Evolutionary conservation across 2,329 filamentous ascomycete species (phyloP).

Genomic region (Monosporascus sp.): DNA sequence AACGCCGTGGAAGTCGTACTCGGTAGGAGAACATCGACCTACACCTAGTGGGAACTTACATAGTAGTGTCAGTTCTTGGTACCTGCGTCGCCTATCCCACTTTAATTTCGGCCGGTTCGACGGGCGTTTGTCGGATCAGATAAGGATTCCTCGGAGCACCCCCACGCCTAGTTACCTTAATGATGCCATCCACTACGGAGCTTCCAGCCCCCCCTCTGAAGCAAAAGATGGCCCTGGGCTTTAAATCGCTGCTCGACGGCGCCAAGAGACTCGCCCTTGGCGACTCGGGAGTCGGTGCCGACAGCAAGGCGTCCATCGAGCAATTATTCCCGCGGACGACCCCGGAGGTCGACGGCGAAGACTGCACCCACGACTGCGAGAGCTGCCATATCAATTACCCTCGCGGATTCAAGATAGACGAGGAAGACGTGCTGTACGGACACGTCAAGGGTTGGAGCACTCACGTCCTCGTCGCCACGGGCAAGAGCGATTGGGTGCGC

Average conservation of each 20-base stretch:
- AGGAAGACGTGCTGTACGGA: conserved; percentile 76
- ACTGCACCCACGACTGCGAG: conserved; percentile 82
- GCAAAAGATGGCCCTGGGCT: conserved; percentile 34
- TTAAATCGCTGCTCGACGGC: conserved; percentile 36
- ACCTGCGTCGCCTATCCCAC: no score
- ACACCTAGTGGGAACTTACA: no score
- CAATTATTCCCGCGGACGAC: conserved; percentile 70
- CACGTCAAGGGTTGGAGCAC: conserved; percentile 82
- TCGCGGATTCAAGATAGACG: conserved; percentile 65
- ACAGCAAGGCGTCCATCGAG: conserved; percentile 24
- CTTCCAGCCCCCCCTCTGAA: conserved; percentile 11
- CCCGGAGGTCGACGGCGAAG: conserved; percentile 77
- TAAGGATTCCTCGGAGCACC: no score
- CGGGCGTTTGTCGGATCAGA: no score
- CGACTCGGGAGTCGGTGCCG: conserved; percentile 12
- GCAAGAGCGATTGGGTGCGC: conserved; percentile 89
- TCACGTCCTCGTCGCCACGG: conserved; percentile 89
- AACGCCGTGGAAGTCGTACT: no score
- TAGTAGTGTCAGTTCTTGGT: no score
- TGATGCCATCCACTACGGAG: background rate
- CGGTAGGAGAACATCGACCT: no score
- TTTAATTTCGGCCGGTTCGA: no score
- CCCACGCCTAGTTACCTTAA: no score
- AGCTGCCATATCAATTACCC: conserved; percentile 78
- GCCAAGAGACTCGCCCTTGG: conserved; percentile 31